Percentiles rank a stretch among this genome's conserved stretches.
These are phyloP conservation scores for Fusarium praegraminearum DNA, from an alignment of 2,329 filamentous ascomycete species.

Conservation along the genomic window DNA sequence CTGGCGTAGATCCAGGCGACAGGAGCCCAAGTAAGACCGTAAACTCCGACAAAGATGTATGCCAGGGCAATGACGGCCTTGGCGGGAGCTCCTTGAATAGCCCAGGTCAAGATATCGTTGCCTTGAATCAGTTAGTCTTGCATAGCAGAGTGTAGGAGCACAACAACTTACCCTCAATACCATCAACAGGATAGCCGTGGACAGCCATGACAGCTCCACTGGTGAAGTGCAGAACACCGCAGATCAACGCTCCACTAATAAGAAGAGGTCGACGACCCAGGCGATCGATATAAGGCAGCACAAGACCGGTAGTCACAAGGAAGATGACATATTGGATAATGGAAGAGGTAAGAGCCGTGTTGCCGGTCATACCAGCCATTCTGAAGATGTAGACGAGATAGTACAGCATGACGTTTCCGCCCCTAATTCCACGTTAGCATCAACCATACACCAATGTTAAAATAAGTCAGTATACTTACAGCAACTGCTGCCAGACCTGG, in stretches of 20 bases:
- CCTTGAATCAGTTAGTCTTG: slow-evolving; percentile 44
- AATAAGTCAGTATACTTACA: slow-evolving; percentile 41
- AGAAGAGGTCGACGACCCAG: slow-evolving; percentile 62
- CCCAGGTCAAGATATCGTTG: slow-evolving; percentile 61
- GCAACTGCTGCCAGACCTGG: slow-evolving; percentile 66
- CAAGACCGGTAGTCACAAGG: slow-evolving; percentile 63
- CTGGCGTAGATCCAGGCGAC: slow-evolving; percentile 69
- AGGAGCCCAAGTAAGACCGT: slow-evolving; percentile 60
- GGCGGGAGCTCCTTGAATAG: slow-evolving; percentile 58
- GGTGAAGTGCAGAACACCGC: slow-evolving; percentile 61
- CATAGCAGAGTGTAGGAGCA: accelerated
- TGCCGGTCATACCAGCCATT: slow-evolving; percentile 66
- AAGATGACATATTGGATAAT: slow-evolving; percentile 69
- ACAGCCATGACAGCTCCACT: slow-evolving; percentile 64
- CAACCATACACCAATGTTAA: accelerated
- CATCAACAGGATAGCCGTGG: slow-evolving; percentile 59
- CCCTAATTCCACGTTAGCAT: slow-evolving; percentile 42
- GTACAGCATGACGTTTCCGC: slow-evolving; percentile 68
- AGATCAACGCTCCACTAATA: slow-evolving; percentile 59
- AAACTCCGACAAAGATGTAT: slow-evolving; percentile 60
- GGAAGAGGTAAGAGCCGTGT: slow-evolving; percentile 60
- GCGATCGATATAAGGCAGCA: slow-evolving; percentile 63
- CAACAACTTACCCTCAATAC: slow-evolving; percentile 51
- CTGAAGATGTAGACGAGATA: slow-evolving; percentile 73
- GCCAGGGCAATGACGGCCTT: slow-evolving; percentile 64